Conservation (phyloP, 2,329 filamentous ascomycete species). For the Talaromyces sp. region DNA sequence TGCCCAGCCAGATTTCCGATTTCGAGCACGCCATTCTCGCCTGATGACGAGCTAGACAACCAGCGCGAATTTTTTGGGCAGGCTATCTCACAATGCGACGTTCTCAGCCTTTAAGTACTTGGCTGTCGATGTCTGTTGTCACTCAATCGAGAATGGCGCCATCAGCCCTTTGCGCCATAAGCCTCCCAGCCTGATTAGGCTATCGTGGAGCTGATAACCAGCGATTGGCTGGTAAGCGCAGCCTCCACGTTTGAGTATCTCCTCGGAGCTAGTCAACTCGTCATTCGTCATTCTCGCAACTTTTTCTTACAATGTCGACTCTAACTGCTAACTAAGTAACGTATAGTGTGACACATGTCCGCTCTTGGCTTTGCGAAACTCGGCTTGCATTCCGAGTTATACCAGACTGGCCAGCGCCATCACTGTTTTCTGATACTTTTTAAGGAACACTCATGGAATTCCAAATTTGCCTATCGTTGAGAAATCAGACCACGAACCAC, state of each 20-base stretch:
- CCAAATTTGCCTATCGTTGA: too few relatives aligned
- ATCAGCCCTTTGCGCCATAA: neutral
- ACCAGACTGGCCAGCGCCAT: too few relatives aligned
- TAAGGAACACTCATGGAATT: too few relatives aligned
- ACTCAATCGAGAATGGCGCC: slow-evolving; percentile 1
- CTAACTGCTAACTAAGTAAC: too few relatives aligned
- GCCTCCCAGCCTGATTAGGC: neutral
- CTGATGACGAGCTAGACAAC: neutral
- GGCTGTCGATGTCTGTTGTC: neutral
- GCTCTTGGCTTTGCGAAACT: too few relatives aligned
- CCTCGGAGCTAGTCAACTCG: neutral
- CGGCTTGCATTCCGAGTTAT: too few relatives aligned
- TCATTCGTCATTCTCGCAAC: neutral
- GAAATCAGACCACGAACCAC: too few relatives aligned
- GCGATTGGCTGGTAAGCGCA: neutral
- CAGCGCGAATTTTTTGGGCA: neutral
- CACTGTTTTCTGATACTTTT: too few relatives aligned
- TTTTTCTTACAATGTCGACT: neutral
- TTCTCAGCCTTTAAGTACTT: neutral
- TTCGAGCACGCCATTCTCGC: neutral
- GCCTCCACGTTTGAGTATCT: neutral
- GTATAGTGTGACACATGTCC: too few relatives aligned
- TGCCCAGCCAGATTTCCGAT: neutral
- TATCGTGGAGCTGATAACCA: neutral
- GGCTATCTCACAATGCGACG: neutral